Evolutionary conservation across 495 filamentous ascomycete genomes (phyloP), one percentile per base, ranked within the genome.

Genomic region (Pyrenula aspistea): DNA sequence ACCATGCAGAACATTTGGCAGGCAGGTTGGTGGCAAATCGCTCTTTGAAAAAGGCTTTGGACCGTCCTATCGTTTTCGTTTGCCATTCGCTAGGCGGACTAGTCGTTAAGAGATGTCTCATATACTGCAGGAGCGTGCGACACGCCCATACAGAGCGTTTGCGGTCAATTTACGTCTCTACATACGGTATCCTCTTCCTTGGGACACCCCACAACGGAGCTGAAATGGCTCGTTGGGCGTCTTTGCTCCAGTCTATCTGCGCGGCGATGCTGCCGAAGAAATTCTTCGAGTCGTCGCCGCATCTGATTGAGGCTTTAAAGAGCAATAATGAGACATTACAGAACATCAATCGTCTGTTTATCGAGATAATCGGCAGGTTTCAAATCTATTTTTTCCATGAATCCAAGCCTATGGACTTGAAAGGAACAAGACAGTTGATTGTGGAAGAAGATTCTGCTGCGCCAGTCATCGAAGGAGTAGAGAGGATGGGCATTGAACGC

Each of bases 151-250:
- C 83, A 19, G 80, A 87, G 62, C 83, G 89, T 59, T 75, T 87
- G 2, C 82, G 89, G 23, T 89, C 87, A 2, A 82, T 95, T 22
- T 90, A 81, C 60, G 84, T 91, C 10, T 90, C 87, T 1, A 92
- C 89, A 0, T 95, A 86, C 57, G 89, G 86, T 20, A 83, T 94
- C 24, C 75, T 95, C 22, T 95, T 95, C 63, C 76, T 95, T 25
- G 89, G 89, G 20, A 94, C 89, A n/a, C 89, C 89, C 10, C 89
- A 95, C 63, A 84, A 80, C 51, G 89, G 89, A 0, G 82, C 88
- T 2, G 84, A 88, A 59, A 63, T 87, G 12, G 89, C 89, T 8
- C 80, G 81, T 68, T 91, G 87, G 87, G 88, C 86, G 2, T 72
- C 79, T 10, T 73, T 89, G 57, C 69, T 91, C 50, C 86, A 92